Base-by-base conservation (phyloP, 1,284 basidiomycete genomes). In the Xerocomus minutiporus region DNA sequence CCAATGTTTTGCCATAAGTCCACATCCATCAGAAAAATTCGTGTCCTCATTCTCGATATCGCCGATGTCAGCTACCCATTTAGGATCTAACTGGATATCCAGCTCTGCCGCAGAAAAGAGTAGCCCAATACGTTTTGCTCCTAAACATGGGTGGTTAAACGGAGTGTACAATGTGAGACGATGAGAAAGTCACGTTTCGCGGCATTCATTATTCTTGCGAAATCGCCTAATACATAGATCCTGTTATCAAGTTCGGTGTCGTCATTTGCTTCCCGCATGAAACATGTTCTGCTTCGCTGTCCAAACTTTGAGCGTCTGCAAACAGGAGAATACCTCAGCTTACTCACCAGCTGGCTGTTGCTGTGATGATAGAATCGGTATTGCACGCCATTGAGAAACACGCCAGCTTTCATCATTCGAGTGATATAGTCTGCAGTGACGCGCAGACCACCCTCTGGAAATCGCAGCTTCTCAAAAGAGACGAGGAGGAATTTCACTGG, bases 331-430 rank as follows among this genome's bases (percentile, higher is more conserved):
- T 8, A 36, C 43, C 38, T 29, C 17, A 20, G 20, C 20, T 25
- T 20, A 59, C 75, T n/a, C 57, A 83, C 80, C 61, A 85, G 59
- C 57, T 86, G 84, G 54, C 81, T 85, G 61, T 84, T 84, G 44
- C 82, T 84, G 54, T 86, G 83, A 54, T 81, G 80, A 56, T 83
- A 84, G 60, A 85, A 86, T 3, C 82, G 76, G 64, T 84, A 84
- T 59, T 84, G 80, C 0, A 75, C 65, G 1, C 72, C 74, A 55
- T 86, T 84, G 56, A 86, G 61, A 57, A 76, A 77, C 3, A 86
- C 53, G 0, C 83, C 83, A 0, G 71, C 67, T 55, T 75, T 77
- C 66, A 84, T 72, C 51, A 84, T 62, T 34, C 80, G 73, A 32
- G 70, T 61, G 50, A 84, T 78, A 57, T 86, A 85, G 11, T 84